Evolutionary conservation across 257 asterid genomes (phyloP).

Genomic region (Prunella vulgaris): DNA sequence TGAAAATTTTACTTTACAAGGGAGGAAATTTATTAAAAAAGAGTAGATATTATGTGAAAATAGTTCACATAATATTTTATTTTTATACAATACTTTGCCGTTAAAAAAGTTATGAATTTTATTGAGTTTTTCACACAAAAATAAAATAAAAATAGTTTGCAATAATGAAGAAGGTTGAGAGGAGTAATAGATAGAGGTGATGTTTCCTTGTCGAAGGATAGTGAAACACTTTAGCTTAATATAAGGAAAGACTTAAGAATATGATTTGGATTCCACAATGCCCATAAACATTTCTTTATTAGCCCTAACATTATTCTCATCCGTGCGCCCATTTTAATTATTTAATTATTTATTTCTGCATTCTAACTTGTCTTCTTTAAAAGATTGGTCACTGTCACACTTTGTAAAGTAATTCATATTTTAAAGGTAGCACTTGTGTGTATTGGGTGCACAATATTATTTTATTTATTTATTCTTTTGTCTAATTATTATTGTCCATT

Average conservation of each 20-base stretch:
- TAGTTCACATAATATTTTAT: no score
- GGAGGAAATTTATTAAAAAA: no score
- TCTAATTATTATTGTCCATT: no score
- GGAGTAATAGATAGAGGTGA: conserved; percentile 17
- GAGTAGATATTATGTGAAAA: no score
- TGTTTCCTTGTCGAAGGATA: conserved; percentile 36
- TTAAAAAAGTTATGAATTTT: neutral
- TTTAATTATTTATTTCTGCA: conserved; percentile 20
- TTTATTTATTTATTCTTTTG: no score
- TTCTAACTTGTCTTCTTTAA: conserved; percentile 28
- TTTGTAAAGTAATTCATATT: neutral
- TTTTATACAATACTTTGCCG: no score
- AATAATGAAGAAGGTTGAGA: conserved; percentile 27
- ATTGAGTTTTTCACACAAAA: conserved; percentile 16
- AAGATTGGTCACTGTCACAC: conserved; percentile 13
- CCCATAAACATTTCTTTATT: conserved; percentile 20
- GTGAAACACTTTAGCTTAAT: conserved; percentile 44
- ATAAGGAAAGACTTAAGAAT: conserved; percentile 24
- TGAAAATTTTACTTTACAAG: no score
- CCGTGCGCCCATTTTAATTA: conserved; percentile 40
- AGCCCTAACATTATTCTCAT: conserved; percentile 38
- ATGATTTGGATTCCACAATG: conserved; percentile 48
- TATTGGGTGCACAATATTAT: no score
- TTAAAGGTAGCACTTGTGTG: neutral
- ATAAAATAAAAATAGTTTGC: conserved; percentile 12